Conservation (phyloP, 164 flowering plant genomes). For the Aristolochia californica region DNA sequence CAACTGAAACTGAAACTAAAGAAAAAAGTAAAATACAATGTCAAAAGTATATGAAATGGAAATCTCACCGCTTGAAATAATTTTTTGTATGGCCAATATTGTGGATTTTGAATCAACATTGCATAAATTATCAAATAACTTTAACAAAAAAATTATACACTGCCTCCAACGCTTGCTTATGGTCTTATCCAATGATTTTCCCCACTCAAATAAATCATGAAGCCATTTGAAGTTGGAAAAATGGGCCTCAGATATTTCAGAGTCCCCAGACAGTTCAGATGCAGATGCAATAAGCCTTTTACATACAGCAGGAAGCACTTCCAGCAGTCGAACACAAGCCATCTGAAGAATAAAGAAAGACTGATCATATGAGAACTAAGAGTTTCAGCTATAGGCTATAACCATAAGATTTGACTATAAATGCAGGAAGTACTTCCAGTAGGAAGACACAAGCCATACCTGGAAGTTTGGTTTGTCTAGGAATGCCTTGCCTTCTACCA, state of each 20-base stretch:
- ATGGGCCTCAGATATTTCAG: constrained; percentile 8
- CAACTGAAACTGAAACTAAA: background rate
- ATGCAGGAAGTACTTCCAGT: background rate
- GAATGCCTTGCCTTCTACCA: constrained; percentile 65
- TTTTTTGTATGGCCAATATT: constrained; percentile 36
- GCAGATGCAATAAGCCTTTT: constrained; percentile 30
- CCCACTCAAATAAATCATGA: constrained; percentile 76
- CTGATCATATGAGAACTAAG: background rate
- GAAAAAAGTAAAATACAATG: background rate
- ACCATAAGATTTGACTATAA: background rate
- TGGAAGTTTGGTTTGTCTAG: constrained; percentile 48
- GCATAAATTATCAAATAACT: constrained; percentile 31
- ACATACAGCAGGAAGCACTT: constrained; percentile 58
- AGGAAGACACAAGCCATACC: constrained; percentile 27
- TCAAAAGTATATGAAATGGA: background rate
- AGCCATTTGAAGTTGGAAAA: constrained; percentile 49
- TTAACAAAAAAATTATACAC: constrained; percentile 37
- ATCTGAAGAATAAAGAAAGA: constrained; percentile 39
- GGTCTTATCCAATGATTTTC: constrained; percentile 55
- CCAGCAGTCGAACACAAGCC: constrained; percentile 86
- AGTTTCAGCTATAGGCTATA: background rate
- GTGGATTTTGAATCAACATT: constrained; percentile 18
- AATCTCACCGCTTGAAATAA: constrained; percentile 50
- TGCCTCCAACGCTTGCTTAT: constrained; percentile 69
- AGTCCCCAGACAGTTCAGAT: constrained; percentile 11